phyloP scores from a whole-genome alignment of 495 filamentous ascomycete species.

The Bacidia rubella region DNA sequence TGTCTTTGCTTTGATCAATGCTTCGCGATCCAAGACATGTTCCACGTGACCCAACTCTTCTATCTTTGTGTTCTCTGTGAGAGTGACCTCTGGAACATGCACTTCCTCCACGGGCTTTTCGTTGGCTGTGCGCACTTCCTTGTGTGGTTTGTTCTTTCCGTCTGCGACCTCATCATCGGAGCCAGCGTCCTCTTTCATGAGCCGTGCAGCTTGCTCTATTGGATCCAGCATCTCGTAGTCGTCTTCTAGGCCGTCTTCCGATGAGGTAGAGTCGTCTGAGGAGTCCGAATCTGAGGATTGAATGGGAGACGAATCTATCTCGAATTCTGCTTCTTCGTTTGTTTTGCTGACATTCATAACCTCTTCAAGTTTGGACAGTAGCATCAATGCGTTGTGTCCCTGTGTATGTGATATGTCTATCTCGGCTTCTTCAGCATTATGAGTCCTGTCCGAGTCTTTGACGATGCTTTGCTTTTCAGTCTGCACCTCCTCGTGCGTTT shows the following conservation, averaged over 20 bases:
- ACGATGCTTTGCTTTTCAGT: too few relatives aligned
- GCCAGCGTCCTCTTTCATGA: slow-evolving; percentile 61
- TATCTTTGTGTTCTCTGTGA: slow-evolving; percentile 65
- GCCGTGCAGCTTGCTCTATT: slow-evolving; percentile 62
- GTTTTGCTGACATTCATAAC: slow-evolving; percentile 34
- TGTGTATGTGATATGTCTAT: neutral
- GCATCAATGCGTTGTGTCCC: neutral
- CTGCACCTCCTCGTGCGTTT: too few relatives aligned
- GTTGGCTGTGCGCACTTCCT: slow-evolving; percentile 51
- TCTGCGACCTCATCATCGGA: slow-evolving; percentile 55
- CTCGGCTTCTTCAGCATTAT: too few relatives aligned
- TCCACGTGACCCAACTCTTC: slow-evolving; percentile 59
- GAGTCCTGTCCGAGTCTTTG: too few relatives aligned
- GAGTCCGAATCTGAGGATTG: slow-evolving; percentile 30
- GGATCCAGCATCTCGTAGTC: slow-evolving; percentile 58
- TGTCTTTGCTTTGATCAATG: slow-evolving; percentile 66
- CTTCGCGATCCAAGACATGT: slow-evolving; percentile 56
- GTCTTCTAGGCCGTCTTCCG: slow-evolving; percentile 50
- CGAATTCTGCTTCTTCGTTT: slow-evolving; percentile 58
- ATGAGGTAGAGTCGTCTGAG: slow-evolving; percentile 40
- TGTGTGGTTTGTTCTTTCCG: slow-evolving; percentile 28
- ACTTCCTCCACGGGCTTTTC: slow-evolving; percentile 54
- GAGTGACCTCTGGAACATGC: slow-evolving; percentile 56
- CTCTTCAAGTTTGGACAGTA: slow-evolving; percentile 6
- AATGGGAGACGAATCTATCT: slow-evolving; percentile 50